phyloP scores from a whole-genome alignment of 176 grass and related monocot genomes.

The Luzula sylvatica region DNA sequence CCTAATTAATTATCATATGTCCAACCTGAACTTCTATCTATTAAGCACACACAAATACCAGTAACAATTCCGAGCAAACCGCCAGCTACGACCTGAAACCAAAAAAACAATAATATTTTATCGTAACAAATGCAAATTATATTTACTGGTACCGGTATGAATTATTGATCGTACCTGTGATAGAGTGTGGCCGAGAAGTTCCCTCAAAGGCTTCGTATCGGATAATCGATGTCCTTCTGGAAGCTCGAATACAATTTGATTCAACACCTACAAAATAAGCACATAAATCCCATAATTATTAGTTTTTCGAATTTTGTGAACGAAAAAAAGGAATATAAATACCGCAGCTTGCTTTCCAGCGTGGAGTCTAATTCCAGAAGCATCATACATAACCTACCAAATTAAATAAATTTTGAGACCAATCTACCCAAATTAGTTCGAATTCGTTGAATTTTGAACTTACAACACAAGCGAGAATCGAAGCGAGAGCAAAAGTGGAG shows the following conservation, averaged over 20 bases:
- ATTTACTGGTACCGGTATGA: background rate
- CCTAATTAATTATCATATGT: background rate
- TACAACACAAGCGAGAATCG: conserved; percentile 79
- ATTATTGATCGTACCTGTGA: conserved; percentile 50
- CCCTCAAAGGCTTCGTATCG: conserved; percentile 62
- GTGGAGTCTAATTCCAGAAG: conserved; percentile 85
- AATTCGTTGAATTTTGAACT: too few species aligned
- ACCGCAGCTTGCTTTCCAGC: conserved; percentile 98
- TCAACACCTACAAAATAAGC: conserved; percentile 50
- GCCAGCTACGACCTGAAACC: conserved; percentile 68
- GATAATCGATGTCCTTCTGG: conserved; percentile 69
- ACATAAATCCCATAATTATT: background rate
- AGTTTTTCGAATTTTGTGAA: background rate
- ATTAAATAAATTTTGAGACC: conserved; percentile 19
- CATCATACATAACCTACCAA: conserved; percentile 86
- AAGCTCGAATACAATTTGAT: conserved; percentile 86
- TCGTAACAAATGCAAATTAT: background rate
- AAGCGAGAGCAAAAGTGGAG: conserved; percentile 55
- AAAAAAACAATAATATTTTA: conserved; percentile 5
- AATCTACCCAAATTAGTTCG: background rate
- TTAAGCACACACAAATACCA: conserved; percentile 37
- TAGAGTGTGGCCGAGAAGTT: conserved; percentile 84
- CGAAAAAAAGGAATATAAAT: background rate
- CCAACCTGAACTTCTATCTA: conserved; percentile 12
- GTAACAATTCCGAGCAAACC: conserved; percentile 53